A percentile compares a stretch with the other conserved stretches of the same genome.
phyloP scores from a whole-genome alignment of 345 rosid species.

The Hypericum androsaemum region DNA sequence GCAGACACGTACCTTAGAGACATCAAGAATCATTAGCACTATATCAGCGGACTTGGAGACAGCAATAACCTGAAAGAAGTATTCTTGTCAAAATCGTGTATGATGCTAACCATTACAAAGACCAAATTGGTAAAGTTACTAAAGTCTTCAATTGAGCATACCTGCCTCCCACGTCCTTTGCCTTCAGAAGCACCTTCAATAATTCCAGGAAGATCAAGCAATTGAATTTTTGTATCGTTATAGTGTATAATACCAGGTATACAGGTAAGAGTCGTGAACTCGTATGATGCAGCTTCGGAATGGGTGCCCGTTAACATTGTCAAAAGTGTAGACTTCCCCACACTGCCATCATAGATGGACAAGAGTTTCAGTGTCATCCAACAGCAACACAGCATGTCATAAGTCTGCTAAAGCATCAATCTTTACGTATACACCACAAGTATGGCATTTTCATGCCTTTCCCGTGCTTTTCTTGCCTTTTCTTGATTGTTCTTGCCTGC shows the following conservation, averaged over 20 bases:
- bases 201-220: conserved; percentile 98
- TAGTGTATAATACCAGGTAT: conserved; percentile 94
- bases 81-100: too few relatives aligned
- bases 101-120: too few relatives aligned
- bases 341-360: conserved; percentile 38
- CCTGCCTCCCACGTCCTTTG: conserved; percentile 99
- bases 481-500: too few relatives aligned
- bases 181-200: conserved; percentile 99
- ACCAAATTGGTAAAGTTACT: background rate
- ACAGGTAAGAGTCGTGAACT: conserved; percentile 94
- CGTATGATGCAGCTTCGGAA: conserved; percentile 98
- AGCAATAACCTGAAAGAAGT: conserved; percentile 73
- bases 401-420: too few relatives aligned
- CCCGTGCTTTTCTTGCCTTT: too few relatives aligned
- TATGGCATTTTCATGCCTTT: too few relatives aligned
- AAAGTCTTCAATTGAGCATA: conserved; percentile 12
- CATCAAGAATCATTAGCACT: conserved; percentile 99
- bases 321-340: conserved; percentile 93
- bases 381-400: too few relatives aligned
- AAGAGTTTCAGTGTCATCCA: background rate
- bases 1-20: conserved; percentile 70
- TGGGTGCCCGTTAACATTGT: conserved; percentile 96
- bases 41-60: conserved; percentile 95
- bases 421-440: too few relatives aligned
- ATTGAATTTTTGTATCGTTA: conserved; percentile 92